These are phyloP conservation scores for Colletotrichum spinosum DNA, from an alignment of 2,329 filamentous ascomycete species.

Conservation along the genomic window DNA sequence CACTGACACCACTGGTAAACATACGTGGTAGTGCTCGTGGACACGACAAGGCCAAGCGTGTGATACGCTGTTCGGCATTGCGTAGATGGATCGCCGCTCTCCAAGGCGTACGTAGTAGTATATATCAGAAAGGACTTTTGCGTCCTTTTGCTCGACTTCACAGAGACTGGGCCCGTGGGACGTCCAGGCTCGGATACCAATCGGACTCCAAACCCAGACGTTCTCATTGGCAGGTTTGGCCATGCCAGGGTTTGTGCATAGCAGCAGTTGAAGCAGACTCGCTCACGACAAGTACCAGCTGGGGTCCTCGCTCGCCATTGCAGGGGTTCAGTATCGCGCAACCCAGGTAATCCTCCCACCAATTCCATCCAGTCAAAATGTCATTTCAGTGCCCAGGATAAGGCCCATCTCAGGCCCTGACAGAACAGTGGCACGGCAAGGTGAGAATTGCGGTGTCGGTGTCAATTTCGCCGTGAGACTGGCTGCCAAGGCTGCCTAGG, in stretches of 20 bases:
- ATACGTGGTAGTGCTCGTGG: too few species aligned
- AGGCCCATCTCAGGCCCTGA: background rate
- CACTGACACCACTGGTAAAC: too few species aligned
- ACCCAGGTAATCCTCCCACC: background rate
- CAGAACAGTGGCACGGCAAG: background rate
- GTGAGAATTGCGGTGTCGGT: background rate
- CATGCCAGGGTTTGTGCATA: slow-evolving; percentile 1
- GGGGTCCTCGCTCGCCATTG: too few species aligned
- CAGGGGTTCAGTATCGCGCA: background rate
- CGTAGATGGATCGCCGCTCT: too few species aligned
- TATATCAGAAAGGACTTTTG: too few species aligned
- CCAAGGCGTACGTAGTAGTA: too few species aligned
- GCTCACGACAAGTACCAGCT: background rate
- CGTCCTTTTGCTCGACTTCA: too few species aligned
- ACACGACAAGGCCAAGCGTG: too few species aligned
- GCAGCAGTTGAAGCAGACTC: background rate
- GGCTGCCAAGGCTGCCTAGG: background rate
- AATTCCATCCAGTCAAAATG: too few species aligned
- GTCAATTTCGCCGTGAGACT: background rate
- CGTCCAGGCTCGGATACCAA: background rate
- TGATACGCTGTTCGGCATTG: too few species aligned
- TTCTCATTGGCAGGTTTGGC: background rate
- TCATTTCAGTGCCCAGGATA: too few species aligned
- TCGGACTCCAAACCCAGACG: background rate
- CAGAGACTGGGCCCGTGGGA: too few species aligned